phyloP scores from a whole-genome alignment of 1,284 basidiomycete species.

The Austroboletus novae-zelandiae region DNA sequence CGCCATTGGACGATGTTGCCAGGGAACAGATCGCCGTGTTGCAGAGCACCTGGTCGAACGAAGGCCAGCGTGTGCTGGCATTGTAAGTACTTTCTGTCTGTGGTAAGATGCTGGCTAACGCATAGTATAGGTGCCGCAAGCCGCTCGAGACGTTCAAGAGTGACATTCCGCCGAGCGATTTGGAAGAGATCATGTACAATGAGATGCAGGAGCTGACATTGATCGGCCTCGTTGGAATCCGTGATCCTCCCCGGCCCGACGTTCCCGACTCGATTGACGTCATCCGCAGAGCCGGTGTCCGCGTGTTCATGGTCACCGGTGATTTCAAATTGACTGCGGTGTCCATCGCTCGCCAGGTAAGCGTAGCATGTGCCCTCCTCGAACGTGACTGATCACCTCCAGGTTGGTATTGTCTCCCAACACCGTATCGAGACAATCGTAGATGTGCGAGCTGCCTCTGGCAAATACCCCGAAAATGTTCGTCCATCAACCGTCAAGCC shows the following conservation, averaged over 20 bases:
- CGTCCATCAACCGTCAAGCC: conserved; percentile 33
- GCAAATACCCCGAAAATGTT: conserved; percentile 22
- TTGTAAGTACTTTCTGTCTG: conserved; percentile 26
- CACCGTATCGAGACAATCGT: conserved; percentile 39
- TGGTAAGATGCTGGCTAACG: neutral
- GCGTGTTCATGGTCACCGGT: conserved; percentile 60
- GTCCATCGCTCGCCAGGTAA: conserved; percentile 43
- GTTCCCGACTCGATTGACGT: conserved; percentile 45
- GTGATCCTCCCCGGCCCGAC: conserved; percentile 57
- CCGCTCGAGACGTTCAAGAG: conserved; percentile 31
- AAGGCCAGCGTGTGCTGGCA: conserved; percentile 63
- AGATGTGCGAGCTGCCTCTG: conserved; percentile 24
- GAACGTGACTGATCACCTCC: neutral
- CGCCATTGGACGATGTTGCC: conserved; percentile 33
- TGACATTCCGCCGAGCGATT: conserved; percentile 34
- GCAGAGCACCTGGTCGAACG: conserved; percentile 52
- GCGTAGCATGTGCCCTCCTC: neutral
- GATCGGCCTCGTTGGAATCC: conserved; percentile 58
- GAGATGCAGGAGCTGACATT: conserved; percentile 47
- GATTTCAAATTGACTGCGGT: conserved; percentile 47
- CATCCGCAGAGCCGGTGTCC: conserved; percentile 46
- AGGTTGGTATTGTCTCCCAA: conserved; percentile 60
- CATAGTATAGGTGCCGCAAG: conserved; percentile 23
- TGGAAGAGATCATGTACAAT: conserved; percentile 37
- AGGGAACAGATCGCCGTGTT: conserved; percentile 33